Evolutionary conservation across 805 yeast genomes (phyloP).

Genomic region (Candida pseudoglaebosa): DNA sequence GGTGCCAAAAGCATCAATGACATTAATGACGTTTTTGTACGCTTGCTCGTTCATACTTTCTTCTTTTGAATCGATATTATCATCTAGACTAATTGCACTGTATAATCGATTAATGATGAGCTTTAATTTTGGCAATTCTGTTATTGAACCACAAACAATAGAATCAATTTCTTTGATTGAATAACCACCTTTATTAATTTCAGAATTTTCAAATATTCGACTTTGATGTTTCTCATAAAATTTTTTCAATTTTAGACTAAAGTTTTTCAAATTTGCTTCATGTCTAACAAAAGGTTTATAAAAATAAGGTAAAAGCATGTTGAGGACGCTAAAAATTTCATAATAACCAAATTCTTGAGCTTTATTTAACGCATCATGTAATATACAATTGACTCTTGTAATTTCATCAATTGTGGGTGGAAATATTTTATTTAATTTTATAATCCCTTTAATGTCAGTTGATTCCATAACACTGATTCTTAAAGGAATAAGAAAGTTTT

Average conservation of each 20-base stretch:
- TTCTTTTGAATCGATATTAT: not conserved
- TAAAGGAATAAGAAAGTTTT: conserved; percentile 73
- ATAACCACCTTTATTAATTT: conserved; percentile 27
- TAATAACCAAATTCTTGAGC: conserved; percentile 68
- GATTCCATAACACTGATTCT: conserved; percentile 64
- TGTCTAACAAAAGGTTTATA: conserved; percentile 91
- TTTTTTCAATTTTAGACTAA: conserved; percentile 48
- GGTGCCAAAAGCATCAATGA: conserved; percentile 79
- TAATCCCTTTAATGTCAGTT: conserved; percentile 50
- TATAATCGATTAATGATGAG: conserved; percentile 62
- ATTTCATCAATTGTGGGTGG: conserved; percentile 97
- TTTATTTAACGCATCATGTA: conserved; percentile 65
- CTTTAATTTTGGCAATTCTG: conserved; percentile 69
- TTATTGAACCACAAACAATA: conserved; percentile 57
- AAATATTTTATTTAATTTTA: conserved; percentile 70
- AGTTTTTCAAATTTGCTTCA: conserved; percentile 82
- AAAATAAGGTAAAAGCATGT: conserved; percentile 80
- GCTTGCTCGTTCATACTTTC: conserved; percentile 17
- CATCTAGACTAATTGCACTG: conserved; percentile 28
- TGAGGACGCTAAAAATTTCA: conserved; percentile 78
- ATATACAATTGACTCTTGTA: conserved; percentile 81
- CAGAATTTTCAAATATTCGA: conserved; percentile 24
- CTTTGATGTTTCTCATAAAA: conserved; percentile 26
- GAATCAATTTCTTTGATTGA: conserved; percentile 31
- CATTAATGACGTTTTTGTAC: conserved; percentile 52